Evolutionary conservation across 257 asterid species (phyloP), one percentile per base, ranked within the genome.

Genomic region (Solanum appendiculatum): DNA sequence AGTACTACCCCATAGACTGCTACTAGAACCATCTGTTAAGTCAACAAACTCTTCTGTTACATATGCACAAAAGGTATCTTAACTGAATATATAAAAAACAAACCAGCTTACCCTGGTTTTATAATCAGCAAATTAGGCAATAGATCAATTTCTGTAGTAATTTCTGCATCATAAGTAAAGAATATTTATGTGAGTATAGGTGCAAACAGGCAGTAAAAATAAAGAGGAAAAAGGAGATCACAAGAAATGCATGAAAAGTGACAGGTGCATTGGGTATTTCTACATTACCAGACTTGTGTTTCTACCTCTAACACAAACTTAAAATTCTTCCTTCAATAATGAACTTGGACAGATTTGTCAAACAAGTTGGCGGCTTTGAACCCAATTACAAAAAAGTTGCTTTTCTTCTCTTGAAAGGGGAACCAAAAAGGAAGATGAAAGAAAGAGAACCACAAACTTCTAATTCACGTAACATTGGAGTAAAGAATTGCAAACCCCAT

Each of bases 211-310:
- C 60, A 11, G 86, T 29, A 39, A 72, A 18, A 39, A 86, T 25
- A 73, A 87, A 83, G 87, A 64, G 85, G 73, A 85, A 68, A 78
- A 89, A 90, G 88, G 94, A 92, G 93, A 88, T 94, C 99, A 93
- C 99, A 87, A 85, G 98, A 91, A 92, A 89, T 92, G 88, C 89
- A 88, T 92, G 95, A 91, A 90, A 88, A 88, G 82, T 87, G 94
- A 88, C 90, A 82, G 86, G 85, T 88, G 87, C 88, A 46, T 46
- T 69, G 34, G 66, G 42, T 85, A n/a, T 58, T 54, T 75, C 82
- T 66, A 70, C 75, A 83, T 80, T 44, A 68, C 83, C 74, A 60
- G 36, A 36, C 86, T 66, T 64, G 86, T 80, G 82, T 34, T 29
- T 81, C 46, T 40, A 54, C 72, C 58, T 83, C 78, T 81, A 31